phyloP scores from a whole-genome alignment of 441 rosid species.

The Corymbia citriodora region DNA sequence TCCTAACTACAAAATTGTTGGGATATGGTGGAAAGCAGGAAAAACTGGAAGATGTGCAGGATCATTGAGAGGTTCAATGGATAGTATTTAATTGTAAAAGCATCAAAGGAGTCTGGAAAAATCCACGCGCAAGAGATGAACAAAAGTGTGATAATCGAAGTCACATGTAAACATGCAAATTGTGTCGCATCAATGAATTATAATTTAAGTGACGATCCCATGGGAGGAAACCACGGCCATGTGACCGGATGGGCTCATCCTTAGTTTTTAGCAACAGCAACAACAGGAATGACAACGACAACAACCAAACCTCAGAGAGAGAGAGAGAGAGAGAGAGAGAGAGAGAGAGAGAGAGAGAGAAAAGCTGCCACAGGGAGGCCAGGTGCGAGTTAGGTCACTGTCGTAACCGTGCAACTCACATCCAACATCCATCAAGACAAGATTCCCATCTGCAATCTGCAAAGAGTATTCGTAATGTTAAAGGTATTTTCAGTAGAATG shows the following conservation, averaged over 20 bases:
- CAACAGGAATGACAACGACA: neutral
- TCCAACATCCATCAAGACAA: slow-evolving; percentile 97
- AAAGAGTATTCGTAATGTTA: neutral
- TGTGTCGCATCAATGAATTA: neutral
- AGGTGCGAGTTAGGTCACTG: slow-evolving; percentile 96
- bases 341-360: neutral
- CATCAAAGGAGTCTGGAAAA: neutral
- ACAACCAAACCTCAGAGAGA: neutral
- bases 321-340: neutral
- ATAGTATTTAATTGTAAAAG: neutral
- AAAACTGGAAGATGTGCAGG: neutral
- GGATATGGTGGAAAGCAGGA: neutral
- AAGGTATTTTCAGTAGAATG: neutral
- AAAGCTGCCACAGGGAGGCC: slow-evolving; percentile 92
- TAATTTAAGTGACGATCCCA: neutral
- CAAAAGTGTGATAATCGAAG: neutral
- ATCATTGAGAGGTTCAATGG: neutral
- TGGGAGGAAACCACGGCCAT: neutral
- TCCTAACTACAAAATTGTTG: neutral
- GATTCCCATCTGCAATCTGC: slow-evolving; percentile 79
- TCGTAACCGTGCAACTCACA: slow-evolving; percentile 95
- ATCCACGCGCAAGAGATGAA: neutral
- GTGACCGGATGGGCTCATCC: neutral
- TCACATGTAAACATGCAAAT: neutral
- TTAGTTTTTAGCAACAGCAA: neutral